Evolutionary conservation across 106 monocot species (phyloP).

Genomic region (Dendrobium nobile): DNA sequence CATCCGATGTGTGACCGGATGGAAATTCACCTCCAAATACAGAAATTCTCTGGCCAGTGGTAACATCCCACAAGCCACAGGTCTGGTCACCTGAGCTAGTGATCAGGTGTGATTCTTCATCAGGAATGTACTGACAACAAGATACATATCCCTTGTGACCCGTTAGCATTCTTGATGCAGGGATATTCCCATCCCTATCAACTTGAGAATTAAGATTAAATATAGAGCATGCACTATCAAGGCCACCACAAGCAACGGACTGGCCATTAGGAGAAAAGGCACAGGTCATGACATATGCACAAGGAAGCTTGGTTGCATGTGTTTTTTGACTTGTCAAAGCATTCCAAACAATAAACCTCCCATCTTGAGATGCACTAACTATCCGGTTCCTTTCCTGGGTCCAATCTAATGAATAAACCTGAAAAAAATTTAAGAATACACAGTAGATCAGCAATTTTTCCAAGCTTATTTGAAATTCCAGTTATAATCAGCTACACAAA

Average conservation of each 20-base stretch:
- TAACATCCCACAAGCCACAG: conserved; percentile 90
- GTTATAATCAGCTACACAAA: background rate
- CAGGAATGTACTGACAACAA: conserved; percentile 84
- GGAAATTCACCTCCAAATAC: conserved; percentile 98
- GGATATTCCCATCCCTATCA: conserved; percentile 84
- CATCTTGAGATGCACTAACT: conserved; percentile 94
- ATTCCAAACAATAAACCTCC: conserved; percentile 97
- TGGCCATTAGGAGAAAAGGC: conserved; percentile 88
- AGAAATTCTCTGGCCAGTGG: conserved; percentile 83
- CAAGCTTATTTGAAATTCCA: background rate
- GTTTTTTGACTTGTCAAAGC: conserved; percentile 98
- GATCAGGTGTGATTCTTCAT: conserved; percentile 74
- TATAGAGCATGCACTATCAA: conserved; percentile 92
- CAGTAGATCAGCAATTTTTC: background rate
- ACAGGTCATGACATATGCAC: conserved; percentile 94
- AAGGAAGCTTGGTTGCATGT: conserved; percentile 83
- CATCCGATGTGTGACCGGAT: conserved; percentile 92
- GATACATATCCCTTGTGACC: conserved; percentile 98
- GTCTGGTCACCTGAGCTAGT: conserved; percentile 96
- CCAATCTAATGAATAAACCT: conserved; percentile 98
- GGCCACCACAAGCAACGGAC: conserved; percentile 86
- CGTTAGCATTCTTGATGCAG: conserved; percentile 65
- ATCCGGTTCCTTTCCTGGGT: conserved; percentile 86
- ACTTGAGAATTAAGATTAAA: conserved; percentile 80
- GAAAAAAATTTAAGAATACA: background rate